Percentiles rank a stretch among this genome's conserved stretches.
Conservation (phyloP, 2,329 filamentous ascomycete species). For the Fusarium cyanostomum region DNA sequence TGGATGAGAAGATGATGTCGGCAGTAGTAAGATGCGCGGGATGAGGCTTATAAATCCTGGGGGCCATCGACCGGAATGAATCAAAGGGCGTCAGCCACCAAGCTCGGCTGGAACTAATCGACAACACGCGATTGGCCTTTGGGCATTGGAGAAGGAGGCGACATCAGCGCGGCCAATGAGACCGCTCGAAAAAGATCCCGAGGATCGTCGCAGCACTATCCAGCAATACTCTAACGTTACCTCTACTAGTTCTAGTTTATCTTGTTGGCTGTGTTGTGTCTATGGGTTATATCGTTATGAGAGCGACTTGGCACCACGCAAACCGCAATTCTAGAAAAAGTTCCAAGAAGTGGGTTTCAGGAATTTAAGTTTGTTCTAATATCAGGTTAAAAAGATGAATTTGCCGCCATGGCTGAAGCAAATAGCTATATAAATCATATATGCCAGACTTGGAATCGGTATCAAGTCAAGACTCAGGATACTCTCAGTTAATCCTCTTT, state of each 20-base stretch:
- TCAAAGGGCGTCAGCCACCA: neutral
- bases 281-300: too few relatives aligned
- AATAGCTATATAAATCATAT: neutral
- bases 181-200: neutral
- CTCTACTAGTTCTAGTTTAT: too few relatives aligned
- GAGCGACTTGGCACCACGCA: too few relatives aligned
- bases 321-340: neutral
- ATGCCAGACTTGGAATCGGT: neutral
- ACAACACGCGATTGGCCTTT: conserved; percentile 1
- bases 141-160: too few relatives aligned
- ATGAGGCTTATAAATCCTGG: neutral
- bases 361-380: too few relatives aligned
- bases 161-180: neutral
- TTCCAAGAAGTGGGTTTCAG: neutral
- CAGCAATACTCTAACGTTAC: too few relatives aligned
- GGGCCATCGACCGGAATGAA: neutral
- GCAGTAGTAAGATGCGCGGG: neutral
- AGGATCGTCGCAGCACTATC: neutral
- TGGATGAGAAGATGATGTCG: neutral
- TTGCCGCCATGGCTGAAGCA: neutral
- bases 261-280: too few relatives aligned
- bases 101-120: conserved; percentile 9
- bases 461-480: neutral
- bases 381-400: too few relatives aligned
- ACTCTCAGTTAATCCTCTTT: too few relatives aligned